phyloP scores from a whole-genome alignment of 2,329 filamentous ascomycete genomes.

The Fusarium globosum region DNA sequence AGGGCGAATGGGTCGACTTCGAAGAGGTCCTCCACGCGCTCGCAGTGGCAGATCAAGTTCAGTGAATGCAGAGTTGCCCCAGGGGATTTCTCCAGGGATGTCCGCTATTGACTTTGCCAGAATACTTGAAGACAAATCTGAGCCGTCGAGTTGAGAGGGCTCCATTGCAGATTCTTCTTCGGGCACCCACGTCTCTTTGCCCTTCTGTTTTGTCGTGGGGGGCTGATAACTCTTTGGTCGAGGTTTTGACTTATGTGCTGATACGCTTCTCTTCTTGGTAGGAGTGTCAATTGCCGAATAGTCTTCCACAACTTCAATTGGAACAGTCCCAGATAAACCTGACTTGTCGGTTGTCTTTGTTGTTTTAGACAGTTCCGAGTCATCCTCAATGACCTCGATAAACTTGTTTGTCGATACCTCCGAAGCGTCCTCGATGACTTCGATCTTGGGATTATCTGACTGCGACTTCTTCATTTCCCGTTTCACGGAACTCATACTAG shows the following conservation, averaged over 20 bases:
- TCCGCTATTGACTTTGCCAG: constrained; percentile 67
- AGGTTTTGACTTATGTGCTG: constrained; percentile 42
- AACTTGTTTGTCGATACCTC: constrained; percentile 24
- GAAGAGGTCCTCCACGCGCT: constrained; percentile 57
- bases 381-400: constrained; percentile 29
- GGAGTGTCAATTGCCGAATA: constrained; percentile 54
- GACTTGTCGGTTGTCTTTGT: constrained; percentile 19
- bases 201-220: constrained; percentile 37
- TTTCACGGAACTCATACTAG: constrained; percentile 44
- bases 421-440: constrained; percentile 17
- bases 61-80: constrained; percentile 75
- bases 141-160: constrained; percentile 42
- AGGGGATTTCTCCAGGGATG: constrained; percentile 66
- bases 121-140: constrained; percentile 51
- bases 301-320: constrained; percentile 52
- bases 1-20: constrained; percentile 52
- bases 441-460: constrained; percentile 28
- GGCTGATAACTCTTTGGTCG: constrained; percentile 43
- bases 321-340: constrained; percentile 1
- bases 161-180: constrained; percentile 47
- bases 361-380: constrained; percentile 37
- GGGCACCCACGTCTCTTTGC: constrained; percentile 45
- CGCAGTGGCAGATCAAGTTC: constrained; percentile 66
- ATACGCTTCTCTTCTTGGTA: constrained; percentile 49
- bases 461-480: constrained; percentile 43